Percentiles rank a stretch among this genome's conserved stretches.
Evolutionary conservation across 371 early-diverging fungal species (phyloP).

Genomic region (Mortierella sp.): DNA sequence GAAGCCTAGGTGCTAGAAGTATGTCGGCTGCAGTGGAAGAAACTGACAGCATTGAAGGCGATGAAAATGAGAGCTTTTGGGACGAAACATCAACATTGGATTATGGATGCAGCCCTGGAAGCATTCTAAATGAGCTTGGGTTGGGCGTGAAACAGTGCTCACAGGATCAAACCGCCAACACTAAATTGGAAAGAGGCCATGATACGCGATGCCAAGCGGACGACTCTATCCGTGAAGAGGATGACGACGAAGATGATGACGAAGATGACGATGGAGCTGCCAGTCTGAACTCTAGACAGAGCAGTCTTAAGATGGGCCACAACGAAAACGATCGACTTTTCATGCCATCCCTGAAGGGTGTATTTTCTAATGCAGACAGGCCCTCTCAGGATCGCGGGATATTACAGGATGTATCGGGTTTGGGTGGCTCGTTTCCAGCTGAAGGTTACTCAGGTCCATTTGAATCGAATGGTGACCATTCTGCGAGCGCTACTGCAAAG

Average conservation of each 20-base stretch:
- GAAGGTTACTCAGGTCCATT: neutral
- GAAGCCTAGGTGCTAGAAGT: neutral
- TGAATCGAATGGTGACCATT: neutral
- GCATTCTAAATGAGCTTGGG: slow-evolving; percentile 37
- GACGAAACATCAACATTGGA: slow-evolving; percentile 48
- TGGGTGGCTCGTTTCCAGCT: neutral
- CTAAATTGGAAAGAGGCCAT: neutral
- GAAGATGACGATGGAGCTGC: slow-evolving; percentile 37
- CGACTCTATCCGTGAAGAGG: neutral
- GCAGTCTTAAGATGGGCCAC: slow-evolving; percentile 26
- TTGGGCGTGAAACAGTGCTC: slow-evolving; percentile 22
- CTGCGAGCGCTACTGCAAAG: neutral
- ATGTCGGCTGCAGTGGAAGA: slow-evolving; percentile 16
- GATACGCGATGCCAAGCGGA: neutral
- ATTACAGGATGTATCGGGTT: neutral
- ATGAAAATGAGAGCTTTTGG: slow-evolving; percentile 53
- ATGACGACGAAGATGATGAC: slow-evolving; percentile 41
- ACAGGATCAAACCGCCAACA: neutral
- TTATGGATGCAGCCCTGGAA: slow-evolving; percentile 47
- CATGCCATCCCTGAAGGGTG: slow-evolving; percentile 47
- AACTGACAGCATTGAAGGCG: slow-evolving; percentile 27
- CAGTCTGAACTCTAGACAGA: slow-evolving; percentile 33
- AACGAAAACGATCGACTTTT: slow-evolving; percentile 44
- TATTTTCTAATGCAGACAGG: slow-evolving; percentile 28
- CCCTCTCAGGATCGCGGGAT: slow-evolving; percentile 11